Base-by-base conservation (phyloP, 768 basidiomycete genomes). In the Leccinum disarticulatum region DNA sequence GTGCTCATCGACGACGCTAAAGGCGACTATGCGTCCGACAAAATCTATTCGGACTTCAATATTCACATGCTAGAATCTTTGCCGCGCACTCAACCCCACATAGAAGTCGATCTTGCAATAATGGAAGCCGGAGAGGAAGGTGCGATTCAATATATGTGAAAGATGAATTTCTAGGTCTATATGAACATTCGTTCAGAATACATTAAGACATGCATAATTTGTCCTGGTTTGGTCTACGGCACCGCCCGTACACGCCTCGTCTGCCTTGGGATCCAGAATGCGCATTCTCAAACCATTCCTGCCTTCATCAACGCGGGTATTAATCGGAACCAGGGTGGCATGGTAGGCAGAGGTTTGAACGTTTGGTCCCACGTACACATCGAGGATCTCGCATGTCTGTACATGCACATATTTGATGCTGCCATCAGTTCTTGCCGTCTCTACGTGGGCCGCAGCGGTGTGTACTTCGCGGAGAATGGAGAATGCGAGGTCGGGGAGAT, bases 331-430 rank as follows among this genome's bases (percentile, higher is more conserved):
- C 77, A 80, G 31, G 85, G 77, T 0, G 85, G 84, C 13, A 72
- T 84, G 64, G 74, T 88, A 4, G 86, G 87, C 0, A 64, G 77
- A 46, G 87, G 88, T 1, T 72, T 77, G 65, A 85, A 87, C 55
- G 48, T 83, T 6, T 89, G 85, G 87, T 79, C 81, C 0, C 84
- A 83, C 60, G 81, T 87, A 19, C 78, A 85, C 59, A 77, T 86
- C 54, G 71, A 80, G 48, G 85, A 87, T 36, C 72, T 52, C 72
- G 74, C 6, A 66, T 78, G 38, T 38, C 71, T 86, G 14, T 86
- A 80, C 64, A 68, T 76, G 58, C 58, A 70, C 0, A 63, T 85
- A 1, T 80, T 80, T 56, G 76, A 82, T 55, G 70, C 76, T 1
- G 66, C 67, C 2, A 55, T 63, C 19, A 64, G 71, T 1, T 55